Base-by-base conservation (phyloP, 1,139 yeast genomes). In the Candida sanyaensis region DNA sequence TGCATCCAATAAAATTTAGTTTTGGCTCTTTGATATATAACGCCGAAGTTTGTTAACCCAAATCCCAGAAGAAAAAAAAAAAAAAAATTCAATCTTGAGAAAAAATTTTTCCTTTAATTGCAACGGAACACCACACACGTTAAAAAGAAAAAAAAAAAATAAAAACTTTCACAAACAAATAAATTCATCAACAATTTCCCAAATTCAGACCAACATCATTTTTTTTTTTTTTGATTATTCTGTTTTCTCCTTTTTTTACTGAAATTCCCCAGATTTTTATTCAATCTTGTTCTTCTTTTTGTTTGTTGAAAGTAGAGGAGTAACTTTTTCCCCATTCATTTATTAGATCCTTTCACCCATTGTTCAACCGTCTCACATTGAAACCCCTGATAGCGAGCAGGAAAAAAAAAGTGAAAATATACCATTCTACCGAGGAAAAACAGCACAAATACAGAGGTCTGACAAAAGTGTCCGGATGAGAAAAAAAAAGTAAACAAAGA, bases 131-230 rank as follows among this genome's bases (percentile, higher is more conserved):
- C n/a, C 28, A 9, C 24, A 24, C 27, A 17, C n/a, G 5, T 30
- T 6, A 26, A 36, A 27, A 24, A 36, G 12, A 36, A 36, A 11
- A 34, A 17, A 34, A 21, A 34, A 11, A 36, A 36, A 21, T 5
- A 34, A 34, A 34, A 34, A 36, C 23, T 6, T 36, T 24, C 39
- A 24, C 29, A 36, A 36, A 36, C 12, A 24, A 36, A 36, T 36
- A 36, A 36, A 36, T 36, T 36, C 13, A 36, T 24, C 39, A 36
- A 36, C 39, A 36, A 11, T 24, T 36, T 36, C 39, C 39, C 39
- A 36, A 36, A 29, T 36, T 36, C 39, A 36, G 21, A 36, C 6
- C 9, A 26, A 36, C 29, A 11, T 17, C 23, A 27, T 5, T 24
- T 36, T 36, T 36, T n/a, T 5, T 24, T 36, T 36, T n/a, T 26